These are phyloP conservation scores for Setomelanomma holmii DNA, from an alignment of 2,329 filamentous ascomycete species.

Conservation along the genomic window DNA sequence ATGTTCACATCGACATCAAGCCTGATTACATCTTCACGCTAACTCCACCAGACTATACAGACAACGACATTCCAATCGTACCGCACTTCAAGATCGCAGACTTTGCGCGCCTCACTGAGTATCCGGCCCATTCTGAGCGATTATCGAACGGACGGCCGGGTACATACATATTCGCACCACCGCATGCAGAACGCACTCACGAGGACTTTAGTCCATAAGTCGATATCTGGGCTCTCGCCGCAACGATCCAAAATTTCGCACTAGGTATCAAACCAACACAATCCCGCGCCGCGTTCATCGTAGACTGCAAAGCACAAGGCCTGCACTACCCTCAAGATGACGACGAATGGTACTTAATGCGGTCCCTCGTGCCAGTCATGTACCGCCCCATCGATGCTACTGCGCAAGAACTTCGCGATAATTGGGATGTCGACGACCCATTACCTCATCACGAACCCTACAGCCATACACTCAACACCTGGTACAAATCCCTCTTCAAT, in stretches of 20 bases:
- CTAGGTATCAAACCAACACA: conserved; percentile 14
- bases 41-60: not conserved
- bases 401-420: conserved; percentile 1
- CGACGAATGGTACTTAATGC: not conserved
- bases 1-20: conserved; percentile 92
- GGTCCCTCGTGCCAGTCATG: not conserved
- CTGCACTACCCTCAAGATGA: not conserved
- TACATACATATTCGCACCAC: conserved; percentile 31
- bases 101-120: conserved; percentile 21
- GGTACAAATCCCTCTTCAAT: conserved; percentile 19
- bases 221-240: conserved; percentile 33
- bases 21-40: conserved; percentile 85
- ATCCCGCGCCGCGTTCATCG: conserved; percentile 13
- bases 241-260: conserved; percentile 26
- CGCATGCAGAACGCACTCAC: conserved; percentile 3
- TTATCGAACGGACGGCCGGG: conserved; percentile 4
- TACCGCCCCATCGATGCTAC: conserved; percentile 25
- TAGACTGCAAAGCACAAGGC: not conserved
- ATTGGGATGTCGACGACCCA: conserved; percentile 2
- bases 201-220: conserved; percentile 15
- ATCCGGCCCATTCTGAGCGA: not conserved
- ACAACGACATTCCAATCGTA: conserved; percentile 12
- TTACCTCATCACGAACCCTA: conserved; percentile 9
- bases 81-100: conserved; percentile 36
- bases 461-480: conserved; percentile 12